Base-by-base conservation (phyloP, 768 basidiomycete species). In the Macrolepiota fuliginosa region DNA sequence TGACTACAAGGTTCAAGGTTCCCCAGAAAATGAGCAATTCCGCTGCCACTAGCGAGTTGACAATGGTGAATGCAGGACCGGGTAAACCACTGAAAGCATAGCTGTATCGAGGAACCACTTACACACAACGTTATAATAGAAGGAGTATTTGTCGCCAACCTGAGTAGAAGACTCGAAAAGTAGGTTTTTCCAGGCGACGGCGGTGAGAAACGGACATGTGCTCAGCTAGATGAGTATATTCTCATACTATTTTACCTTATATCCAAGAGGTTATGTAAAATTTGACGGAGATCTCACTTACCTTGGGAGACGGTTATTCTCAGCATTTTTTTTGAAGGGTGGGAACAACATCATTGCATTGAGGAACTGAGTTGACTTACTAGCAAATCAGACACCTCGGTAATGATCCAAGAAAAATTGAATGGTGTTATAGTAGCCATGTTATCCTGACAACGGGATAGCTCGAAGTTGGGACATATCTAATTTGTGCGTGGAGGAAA, bases 61-160 rank as follows among this genome's bases (percentile, higher is more conserved):
- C 47, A 58, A n/a, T 29, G 17, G 12, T 58, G 57, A 29, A 24
- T 56, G 19, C 40, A 45, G 54, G 39, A 42, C 57, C 57, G 57
- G 50, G 57, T 49, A 58, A 39, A 58, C 24, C 47, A 39, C 37
- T n/a, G 24, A 2, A 35, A 12, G 29, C 19, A 15, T 25, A 51
- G 49, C 46, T 35, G 49, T 49, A 17, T 50, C 45, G 32, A 39
- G 35, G 47, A 35, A 24, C 54, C 24, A 39, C 12, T 42, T 42
- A 17, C 46, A 36, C 22, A 35, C 37, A 36, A 54, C 1, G 22
- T 25, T 49, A 9, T 49, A 19, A 37, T 37, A 39, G 53, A 39
- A 39, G 36, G 53, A 54, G 12, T 36, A 54, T 10, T n/a, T 15
- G 29, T 37, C 24, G 29, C 29, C 29, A 32, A 46, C 22, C n/a